Percentiles rank a stretch among this genome's conserved stretches.
These are phyloP conservation scores for Gomphus bonarii DNA, from an alignment of 1,284 basidiomycete species.

Conservation along the genomic window DNA sequence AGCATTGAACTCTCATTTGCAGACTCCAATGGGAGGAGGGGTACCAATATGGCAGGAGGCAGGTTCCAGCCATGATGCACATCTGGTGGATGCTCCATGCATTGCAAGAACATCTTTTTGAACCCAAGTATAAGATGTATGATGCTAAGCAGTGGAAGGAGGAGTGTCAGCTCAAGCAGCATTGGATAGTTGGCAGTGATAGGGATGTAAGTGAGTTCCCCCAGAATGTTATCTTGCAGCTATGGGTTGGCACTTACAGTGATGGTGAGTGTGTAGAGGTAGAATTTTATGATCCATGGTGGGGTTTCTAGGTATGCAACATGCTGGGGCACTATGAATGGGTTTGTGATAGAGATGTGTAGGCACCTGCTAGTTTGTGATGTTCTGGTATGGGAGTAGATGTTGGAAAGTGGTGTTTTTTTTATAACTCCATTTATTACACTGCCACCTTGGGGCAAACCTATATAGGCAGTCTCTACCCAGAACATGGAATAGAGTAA, in stretches of 20 bases:
- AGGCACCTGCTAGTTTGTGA: slow-evolving; percentile 73
- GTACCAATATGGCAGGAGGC: slow-evolving; percentile 68
- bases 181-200: slow-evolving; percentile 67
- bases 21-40: too few species aligned
- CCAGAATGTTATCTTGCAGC: slow-evolving; percentile 47
- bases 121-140: slow-evolving; percentile 67
- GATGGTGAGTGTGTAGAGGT: slow-evolving; percentile 69
- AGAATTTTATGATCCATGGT: slow-evolving; percentile 89
- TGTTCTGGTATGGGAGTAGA: slow-evolving; percentile 63
- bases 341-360: slow-evolving; percentile 61
- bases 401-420: slow-evolving; percentile 53
- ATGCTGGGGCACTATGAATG: slow-evolving; percentile 35
- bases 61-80: slow-evolving; percentile 93
- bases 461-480: too few species aligned
- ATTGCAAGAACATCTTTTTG: slow-evolving; percentile 80
- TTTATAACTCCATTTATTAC: too few species aligned
- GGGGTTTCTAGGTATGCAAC: slow-evolving; percentile 83
- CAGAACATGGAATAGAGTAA: too few species aligned
- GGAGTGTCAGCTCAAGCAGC: slow-evolving; percentile 63
- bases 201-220: slow-evolving; percentile 55
- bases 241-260: slow-evolving; percentile 28
- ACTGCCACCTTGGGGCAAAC: too few species aligned
- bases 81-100: slow-evolving; percentile 94
- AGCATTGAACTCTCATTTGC: too few species aligned
- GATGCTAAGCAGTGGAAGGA: slow-evolving; percentile 55